Evolutionary conservation across 768 basidiomycete genomes (phyloP).

Genomic region (Lactifluus subvellereus): DNA sequence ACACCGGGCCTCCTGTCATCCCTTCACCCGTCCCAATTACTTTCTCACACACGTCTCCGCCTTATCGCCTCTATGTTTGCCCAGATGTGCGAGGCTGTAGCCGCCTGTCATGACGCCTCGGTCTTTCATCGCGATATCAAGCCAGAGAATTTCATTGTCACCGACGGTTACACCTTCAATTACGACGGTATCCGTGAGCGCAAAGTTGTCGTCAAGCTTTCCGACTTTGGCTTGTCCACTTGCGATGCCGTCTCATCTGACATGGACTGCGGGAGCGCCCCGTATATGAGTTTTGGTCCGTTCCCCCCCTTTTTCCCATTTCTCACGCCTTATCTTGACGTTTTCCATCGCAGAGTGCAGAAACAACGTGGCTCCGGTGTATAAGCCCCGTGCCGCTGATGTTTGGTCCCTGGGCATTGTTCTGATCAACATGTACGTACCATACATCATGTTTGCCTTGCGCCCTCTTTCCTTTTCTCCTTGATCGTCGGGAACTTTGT

Average conservation of each 20-base stretch:
- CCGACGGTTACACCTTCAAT: slow-evolving; percentile 62
- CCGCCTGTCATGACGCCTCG: slow-evolving; percentile 83
- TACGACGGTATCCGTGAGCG: slow-evolving; percentile 60
- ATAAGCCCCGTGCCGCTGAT: slow-evolving; percentile 91
- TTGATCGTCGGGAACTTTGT: slow-evolving; percentile 1
- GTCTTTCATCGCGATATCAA: slow-evolving; percentile 99
- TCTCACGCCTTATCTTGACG: slow-evolving; percentile 21
- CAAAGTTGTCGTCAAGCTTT: slow-evolving; percentile 91
- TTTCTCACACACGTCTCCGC: slow-evolving; percentile 81
- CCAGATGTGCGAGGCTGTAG: slow-evolving; percentile 98
- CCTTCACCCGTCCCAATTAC: slow-evolving; percentile 64
- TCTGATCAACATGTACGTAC: slow-evolving; percentile 88
- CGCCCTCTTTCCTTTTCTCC: slow-evolving; percentile 13
- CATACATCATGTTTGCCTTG: slow-evolving; percentile 2
- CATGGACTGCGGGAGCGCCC: slow-evolving; percentile 97
- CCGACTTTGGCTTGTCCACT: slow-evolving; percentile 95
- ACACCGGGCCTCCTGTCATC: slow-evolving; percentile 89
- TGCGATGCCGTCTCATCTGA: slow-evolving; percentile 84
- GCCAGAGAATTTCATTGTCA: slow-evolving; percentile 97
- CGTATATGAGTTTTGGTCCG: slow-evolving; percentile 97
- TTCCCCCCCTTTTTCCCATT: slow-evolving; percentile 15
- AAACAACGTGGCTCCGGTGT: slow-evolving; percentile 93
- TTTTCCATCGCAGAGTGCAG: slow-evolving; percentile 68
- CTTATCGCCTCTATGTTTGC: slow-evolving; percentile 96
- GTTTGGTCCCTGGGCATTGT: slow-evolving; percentile 99